These are phyloP conservation scores for Penicillium macrosclerotiorum DNA, from an alignment of 495 filamentous ascomycete species.

Conservation along the genomic window DNA sequence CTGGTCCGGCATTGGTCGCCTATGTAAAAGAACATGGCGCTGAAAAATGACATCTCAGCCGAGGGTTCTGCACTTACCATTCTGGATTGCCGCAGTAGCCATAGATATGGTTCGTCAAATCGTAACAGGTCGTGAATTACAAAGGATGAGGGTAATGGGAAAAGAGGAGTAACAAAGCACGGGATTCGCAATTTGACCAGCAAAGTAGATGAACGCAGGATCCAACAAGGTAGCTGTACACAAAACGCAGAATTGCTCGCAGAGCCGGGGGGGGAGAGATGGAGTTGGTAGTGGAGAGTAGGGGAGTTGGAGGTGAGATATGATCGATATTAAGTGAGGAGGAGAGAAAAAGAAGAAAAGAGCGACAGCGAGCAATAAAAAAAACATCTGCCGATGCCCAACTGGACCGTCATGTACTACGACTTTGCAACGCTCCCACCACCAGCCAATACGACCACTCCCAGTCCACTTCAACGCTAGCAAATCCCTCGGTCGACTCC, in stretches of 20 bases:
- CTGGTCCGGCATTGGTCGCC: too few species aligned
- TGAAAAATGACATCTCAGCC: too few species aligned
- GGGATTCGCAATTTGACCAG: slow-evolving; percentile 27
- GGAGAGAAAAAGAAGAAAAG: slow-evolving; percentile 5
- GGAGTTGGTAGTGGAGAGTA: neutral
- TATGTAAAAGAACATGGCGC: too few species aligned
- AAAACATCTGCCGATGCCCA: slow-evolving; percentile 20
- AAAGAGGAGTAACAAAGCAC: slow-evolving; percentile 2
- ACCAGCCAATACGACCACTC: too few species aligned
- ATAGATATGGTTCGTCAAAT: slow-evolving; percentile 18
- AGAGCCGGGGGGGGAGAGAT: slow-evolving; percentile 10
- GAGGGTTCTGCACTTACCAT: slow-evolving; percentile 8
- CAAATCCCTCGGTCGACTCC: too few species aligned
- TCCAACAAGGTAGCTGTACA: slow-evolving; percentile 19
- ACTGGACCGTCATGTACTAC: slow-evolving; percentile 14
- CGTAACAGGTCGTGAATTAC: slow-evolving; percentile 27
- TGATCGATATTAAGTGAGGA: slow-evolving; percentile 1
- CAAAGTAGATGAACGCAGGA: slow-evolving; percentile 23
- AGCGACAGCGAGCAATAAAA: slow-evolving; percentile 7
- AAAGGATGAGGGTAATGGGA: slow-evolving; percentile 10
- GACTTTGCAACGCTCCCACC: too few species aligned
- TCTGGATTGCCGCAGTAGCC: slow-evolving; percentile 25
- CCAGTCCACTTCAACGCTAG: neutral
- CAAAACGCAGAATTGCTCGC: slow-evolving; percentile 17
- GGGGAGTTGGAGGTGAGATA: neutral